Evolutionary conservation across 2,329 filamentous ascomycete genomes (phyloP), one percentile per base, ranked within the genome.

Genomic region (Microcyclosporella mali): DNA sequence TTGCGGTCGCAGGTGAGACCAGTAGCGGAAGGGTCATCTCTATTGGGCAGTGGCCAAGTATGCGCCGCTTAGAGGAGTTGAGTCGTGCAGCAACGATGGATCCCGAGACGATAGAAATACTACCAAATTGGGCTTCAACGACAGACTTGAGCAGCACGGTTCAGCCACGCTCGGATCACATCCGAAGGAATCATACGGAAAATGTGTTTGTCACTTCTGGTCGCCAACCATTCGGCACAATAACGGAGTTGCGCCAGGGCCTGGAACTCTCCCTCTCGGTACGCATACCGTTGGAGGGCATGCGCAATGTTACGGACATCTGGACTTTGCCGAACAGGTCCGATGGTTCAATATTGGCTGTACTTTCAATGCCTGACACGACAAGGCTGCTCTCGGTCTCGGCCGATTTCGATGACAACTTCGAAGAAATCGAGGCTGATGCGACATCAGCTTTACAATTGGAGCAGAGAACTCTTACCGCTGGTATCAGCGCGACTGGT

Each of bases 1-100:
- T 95, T 35, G 75, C 94, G 28, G 79, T 84, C 36, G 85, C 84
- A 3, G 88, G 90, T 1, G 82, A 85, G 51, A 84, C 82, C 40
- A 85, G 88, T 7, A 78, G 82, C 47, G 89, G 89, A 2, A 43
- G 43, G 2, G 38, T 61, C 2, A 50, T 58, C 2, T 53, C 50
- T 2, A 60, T 63, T 33, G 59, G 57, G 6, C 50, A 46, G 18
- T 59, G 51, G 51, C 52, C 51, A 14, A 48, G 43, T 17, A 27
- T 36, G n/a, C 46, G 45, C n/a, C 44, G 19, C 47, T 62, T 50
- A 55, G 61, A 56, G 37, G 53, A 81, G 70, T 66, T 79, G 34
- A 64, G 74, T 45, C 73, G 81, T 15, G 45, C 40, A 17, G 38
- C 34, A 29, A 45, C 27, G 30, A 45, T 49, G 45, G 77, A 82